phyloP scores from a whole-genome alignment of 495 filamentous ascomycete genomes.

The Parathielavia hyrcaniae region DNA sequence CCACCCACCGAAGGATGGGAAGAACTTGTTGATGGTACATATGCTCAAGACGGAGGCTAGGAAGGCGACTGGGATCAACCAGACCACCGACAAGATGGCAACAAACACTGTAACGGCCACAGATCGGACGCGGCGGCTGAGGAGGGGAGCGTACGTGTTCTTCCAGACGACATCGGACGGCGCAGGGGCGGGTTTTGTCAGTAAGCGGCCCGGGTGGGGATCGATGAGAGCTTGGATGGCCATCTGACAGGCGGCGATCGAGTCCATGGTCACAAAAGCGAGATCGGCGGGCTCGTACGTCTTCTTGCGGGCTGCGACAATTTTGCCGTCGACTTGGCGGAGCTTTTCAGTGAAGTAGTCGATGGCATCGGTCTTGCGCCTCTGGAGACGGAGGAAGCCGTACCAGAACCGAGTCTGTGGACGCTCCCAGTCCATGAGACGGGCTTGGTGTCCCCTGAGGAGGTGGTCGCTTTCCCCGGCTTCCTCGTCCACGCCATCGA shows the following conservation, averaged over 20 bases:
- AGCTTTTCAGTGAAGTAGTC: constrained; percentile 88
- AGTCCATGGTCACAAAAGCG: constrained; percentile 96
- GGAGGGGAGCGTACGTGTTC: constrained; percentile 82
- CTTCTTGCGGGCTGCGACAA: constrained; percentile 62
- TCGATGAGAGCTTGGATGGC: constrained; percentile 88
- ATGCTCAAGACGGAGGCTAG: constrained; percentile 72
- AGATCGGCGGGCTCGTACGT: constrained; percentile 71
- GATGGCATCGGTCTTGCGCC: constrained; percentile 76
- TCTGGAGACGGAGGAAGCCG: constrained; percentile 67
- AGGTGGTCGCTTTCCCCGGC: constrained; percentile 45
- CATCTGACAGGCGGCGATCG: constrained; percentile 87
- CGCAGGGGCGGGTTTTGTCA: constrained; percentile 77
- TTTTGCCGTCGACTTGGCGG: constrained; percentile 72
- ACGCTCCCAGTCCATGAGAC: constrained; percentile 39
- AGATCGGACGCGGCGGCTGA: constrained; percentile 62
- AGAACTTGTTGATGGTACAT: constrained; percentile 65
- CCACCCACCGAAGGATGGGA: constrained; percentile 60
- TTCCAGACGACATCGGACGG: constrained; percentile 87
- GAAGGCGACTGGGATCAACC: constrained; percentile 77
- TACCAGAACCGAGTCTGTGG: constrained; percentile 73
- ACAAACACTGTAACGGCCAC: constrained; percentile 82
- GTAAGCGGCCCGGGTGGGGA: constrained; percentile 74
- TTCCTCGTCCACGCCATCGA: constrained; percentile 34
- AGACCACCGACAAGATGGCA: constrained; percentile 74
- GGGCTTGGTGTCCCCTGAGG: constrained; percentile 43